Conservation (phyloP, 164 flowering plant genomes). For the Akebia trifoliata region DNA sequence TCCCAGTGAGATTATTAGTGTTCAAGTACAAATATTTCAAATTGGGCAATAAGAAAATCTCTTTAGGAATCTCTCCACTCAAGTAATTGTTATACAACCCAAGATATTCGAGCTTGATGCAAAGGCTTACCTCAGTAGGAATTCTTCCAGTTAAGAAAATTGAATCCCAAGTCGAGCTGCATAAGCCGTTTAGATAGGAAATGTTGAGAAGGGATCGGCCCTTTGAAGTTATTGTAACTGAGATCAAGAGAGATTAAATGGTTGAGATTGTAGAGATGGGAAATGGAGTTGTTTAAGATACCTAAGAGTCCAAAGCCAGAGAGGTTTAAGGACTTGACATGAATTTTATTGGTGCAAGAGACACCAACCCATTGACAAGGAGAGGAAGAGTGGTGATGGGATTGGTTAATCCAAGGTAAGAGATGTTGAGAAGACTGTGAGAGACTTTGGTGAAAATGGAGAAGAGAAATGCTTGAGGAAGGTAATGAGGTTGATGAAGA, state of each 20-base stretch:
- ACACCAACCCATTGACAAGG: conserved; percentile 13
- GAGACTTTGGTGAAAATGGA: conserved; percentile 8
- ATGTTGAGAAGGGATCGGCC: conserved; percentile 8
- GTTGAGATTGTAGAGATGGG: conserved; percentile 10
- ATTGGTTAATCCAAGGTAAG: conserved; percentile 4
- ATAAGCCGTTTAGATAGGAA: not conserved
- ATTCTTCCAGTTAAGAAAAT: conserved; percentile 1
- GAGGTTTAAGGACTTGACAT: conserved; percentile 14
- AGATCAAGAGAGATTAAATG: conserved; percentile 6
- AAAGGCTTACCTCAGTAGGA: conserved; percentile 16
- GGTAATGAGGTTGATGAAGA: not conserved
- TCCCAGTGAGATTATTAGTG: conserved; percentile 7
- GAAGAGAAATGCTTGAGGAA: not conserved
- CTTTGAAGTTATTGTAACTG: conserved; percentile 6
- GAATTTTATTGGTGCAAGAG: not conserved
- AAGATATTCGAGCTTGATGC: conserved; percentile 2
- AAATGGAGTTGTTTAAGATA: not conserved
- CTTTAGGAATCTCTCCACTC: conserved; percentile 3
- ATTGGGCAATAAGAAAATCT: not conserved
- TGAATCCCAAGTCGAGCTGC: conserved; percentile 1
- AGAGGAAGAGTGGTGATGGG: not conserved
- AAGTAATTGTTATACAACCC: conserved; percentile 9
- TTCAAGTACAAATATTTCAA: conserved; percentile 6
- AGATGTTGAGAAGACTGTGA: conserved; percentile 5
- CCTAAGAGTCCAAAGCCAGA: conserved; percentile 10